Conservation (phyloP, 2,329 filamentous ascomycete species). For the Periconia sp. region DNA sequence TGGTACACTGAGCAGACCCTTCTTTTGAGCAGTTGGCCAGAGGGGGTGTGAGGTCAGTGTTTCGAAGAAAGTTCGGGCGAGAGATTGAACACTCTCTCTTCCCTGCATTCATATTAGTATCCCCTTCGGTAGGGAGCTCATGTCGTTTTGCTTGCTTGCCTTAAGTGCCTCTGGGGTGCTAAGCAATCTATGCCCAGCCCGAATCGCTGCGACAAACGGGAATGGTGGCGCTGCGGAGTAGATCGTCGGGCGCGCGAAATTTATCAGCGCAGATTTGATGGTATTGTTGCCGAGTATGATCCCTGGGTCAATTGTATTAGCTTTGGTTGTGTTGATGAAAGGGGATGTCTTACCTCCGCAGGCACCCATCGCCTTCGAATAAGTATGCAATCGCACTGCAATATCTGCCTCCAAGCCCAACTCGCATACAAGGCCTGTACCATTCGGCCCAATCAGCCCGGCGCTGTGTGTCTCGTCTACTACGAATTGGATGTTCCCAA, state of each 20-base stretch:
- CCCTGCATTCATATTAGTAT: background rate
- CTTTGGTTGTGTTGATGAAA: background rate
- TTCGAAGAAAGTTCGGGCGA: constrained; percentile 7
- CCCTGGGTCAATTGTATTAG: background rate
- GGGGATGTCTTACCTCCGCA: constrained; percentile 20
- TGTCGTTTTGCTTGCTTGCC: constrained; percentile 3
- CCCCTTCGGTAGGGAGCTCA: background rate
- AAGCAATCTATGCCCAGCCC: constrained; percentile 5
- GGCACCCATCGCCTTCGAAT: constrained; percentile 26
- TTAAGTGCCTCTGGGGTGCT: too few relatives aligned
- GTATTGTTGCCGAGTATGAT: constrained; percentile 8
- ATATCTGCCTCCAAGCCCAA: constrained; percentile 29
- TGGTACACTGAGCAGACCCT: constrained; percentile 6
- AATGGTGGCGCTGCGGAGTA: constrained; percentile 5
- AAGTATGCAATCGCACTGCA: constrained; percentile 28
- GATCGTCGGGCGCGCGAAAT: background rate
- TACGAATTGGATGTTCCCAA: constrained; percentile 65
- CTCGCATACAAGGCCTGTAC: constrained; percentile 51
- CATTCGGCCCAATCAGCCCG: constrained; percentile 61
- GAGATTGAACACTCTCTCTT: background rate
- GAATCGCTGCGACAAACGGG: constrained; percentile 4
- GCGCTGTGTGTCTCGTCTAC: constrained; percentile 72
- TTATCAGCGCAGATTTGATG: background rate
- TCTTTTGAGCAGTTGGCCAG: background rate
- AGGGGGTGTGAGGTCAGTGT: constrained; percentile 3